Evolutionary conservation across 345 rosid species (phyloP), one percentile per base, ranked within the genome.

Genomic region (Physaria fendleri): DNA sequence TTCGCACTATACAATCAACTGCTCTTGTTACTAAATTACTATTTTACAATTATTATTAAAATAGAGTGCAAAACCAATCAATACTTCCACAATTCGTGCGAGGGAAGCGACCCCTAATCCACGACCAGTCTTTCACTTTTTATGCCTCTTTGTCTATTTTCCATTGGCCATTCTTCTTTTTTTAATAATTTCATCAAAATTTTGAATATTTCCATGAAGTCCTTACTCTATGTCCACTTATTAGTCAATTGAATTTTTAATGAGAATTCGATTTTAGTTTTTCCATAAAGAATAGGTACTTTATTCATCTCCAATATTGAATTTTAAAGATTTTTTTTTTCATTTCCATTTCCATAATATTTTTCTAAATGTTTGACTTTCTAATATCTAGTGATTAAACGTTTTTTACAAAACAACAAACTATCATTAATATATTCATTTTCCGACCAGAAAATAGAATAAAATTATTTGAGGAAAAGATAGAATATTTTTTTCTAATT

Each of bases 61-160:
- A 20, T 43, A 43, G 52, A 58, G n/a, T 57, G 20, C 40, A 57
- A 57, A 38, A 25, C 11, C 39, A 11, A 56, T 50, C 39, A 34
- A 16, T 15, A 14, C 24, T 24, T 45, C n/a, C 16, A 24, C 20
- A 37, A 49, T 49, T 57, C 40, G 35, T 28, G 29, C 8, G 35
- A 51, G 61, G 69, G 54, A n/a, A n/a, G n/a, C n/a, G n/a, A 42
- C 53, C 60, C 68, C 33, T 2, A 11, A 20, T 41, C 52, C 68
- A 64, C 59, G 21, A 42, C 44, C 25, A 22, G 30, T 41, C 34
- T 63, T 34, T 37, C 4, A 30, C n/a, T 52, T 40, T 14, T 30
- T 17, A 25, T 37, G 51, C 9, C 11, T 15, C 11, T 53, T 50
- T 53, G 61, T 53, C 69, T 23, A 33, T 23, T 64, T 43, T 32